Evolutionary conservation across 2,329 filamentous ascomycete genomes (phyloP).

Genomic region (Stagonosporopsis rhizophila): DNA sequence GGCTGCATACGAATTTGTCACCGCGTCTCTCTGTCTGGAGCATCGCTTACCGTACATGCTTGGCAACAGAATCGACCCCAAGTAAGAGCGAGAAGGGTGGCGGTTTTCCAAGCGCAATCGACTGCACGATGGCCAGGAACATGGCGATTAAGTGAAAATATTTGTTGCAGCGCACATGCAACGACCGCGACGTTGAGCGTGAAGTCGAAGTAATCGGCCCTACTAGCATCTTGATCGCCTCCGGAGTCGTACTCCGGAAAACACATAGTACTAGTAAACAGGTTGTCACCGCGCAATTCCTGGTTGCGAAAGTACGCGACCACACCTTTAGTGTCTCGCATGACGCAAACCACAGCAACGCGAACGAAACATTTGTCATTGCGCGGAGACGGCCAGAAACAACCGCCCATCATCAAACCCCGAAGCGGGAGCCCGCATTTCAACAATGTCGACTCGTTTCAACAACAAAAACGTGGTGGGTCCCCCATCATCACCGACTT

Average conservation of each 20-base stretch:
- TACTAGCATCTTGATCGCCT: background rate
- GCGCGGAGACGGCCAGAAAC: background rate
- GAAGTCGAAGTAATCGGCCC: background rate
- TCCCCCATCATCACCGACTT: background rate
- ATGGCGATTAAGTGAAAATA: background rate
- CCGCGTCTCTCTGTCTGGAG: too few relatives aligned
- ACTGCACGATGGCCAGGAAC: background rate
- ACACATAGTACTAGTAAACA: background rate
- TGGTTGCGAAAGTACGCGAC: background rate
- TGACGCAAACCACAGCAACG: background rate
- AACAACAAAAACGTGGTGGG: too few relatives aligned
- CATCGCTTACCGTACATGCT: too few relatives aligned
- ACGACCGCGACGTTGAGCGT: background rate
- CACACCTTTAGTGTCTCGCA: background rate
- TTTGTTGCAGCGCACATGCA: background rate
- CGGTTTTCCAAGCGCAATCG: background rate
- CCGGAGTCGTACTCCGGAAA: background rate
- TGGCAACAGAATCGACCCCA: background rate
- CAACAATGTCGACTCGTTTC: too few relatives aligned
- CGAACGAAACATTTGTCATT: background rate
- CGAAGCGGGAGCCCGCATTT: background rate
- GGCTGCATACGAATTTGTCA: background rate
- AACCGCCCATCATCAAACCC: background rate
- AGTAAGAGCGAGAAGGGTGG: background rate
- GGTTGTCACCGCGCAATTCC: background rate